Evolutionary conservation across 177 flowering plant genomes (phyloP), one percentile per base, ranked within the genome.

Genomic region (Vitis hybrid): DNA sequence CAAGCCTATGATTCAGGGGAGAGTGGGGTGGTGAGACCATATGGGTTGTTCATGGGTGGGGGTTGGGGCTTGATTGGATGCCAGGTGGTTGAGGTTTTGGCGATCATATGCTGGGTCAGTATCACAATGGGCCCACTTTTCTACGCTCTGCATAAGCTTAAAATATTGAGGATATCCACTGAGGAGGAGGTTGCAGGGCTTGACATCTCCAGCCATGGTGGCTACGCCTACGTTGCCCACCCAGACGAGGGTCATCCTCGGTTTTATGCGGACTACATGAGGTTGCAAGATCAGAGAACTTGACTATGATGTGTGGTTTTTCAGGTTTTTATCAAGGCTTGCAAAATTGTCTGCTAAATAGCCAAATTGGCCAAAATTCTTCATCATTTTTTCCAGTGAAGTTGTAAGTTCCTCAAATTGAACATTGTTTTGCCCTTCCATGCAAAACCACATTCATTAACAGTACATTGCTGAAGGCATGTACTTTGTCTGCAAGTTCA

Each of bases 91-190:
- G 89, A 87, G 75, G 49, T 86, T 24, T 6, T 83, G 12, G 84
- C 52, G 14, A 88, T 90, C 57, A 78, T 84, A 69, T 83, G 66
- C 1, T 90, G 94, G 92, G 94, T 87, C 2, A 82, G 82, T 69
- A 56, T 70, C 24, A 90, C 94, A 56, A 90, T 88, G 94, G 91
- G 88, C 0, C 91, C 92, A n/a, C 76, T 87, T 4, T 87, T 87
- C 74, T 86, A 77, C 40, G 73, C 62, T 9, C 84, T 90, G 11
- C 83, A 81, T 30, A 80, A 76, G 79, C 75, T 90, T 1, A n/a
- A 54, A 64, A 10, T 90, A 3, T 60, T 88, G 52, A 82, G 92
- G 75, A 88, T 86, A 16, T 70, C 91, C 0, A n/a, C 27, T 0
- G 89, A 83, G 0, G 91, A 88, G 0, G 92, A 88, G 66, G 63